Conservation (phyloP, 202 grass and related monocot genomes). For the Zoysia matrella region DNA sequence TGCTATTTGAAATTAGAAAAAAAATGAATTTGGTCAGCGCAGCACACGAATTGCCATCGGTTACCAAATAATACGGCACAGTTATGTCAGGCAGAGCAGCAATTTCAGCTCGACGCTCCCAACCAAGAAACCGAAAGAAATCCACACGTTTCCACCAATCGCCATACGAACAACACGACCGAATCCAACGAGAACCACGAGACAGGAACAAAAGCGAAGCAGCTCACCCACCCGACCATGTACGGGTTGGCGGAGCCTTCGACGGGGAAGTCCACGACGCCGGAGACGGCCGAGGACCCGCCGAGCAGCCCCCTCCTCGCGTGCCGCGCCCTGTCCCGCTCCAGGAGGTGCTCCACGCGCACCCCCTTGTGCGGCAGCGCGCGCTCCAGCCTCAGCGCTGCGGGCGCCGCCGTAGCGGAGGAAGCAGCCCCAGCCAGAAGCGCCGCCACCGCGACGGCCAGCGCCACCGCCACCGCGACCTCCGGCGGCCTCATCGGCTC, state of each 20-base stretch:
- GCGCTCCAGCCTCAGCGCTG: conserved; percentile 69
- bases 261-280: conserved; percentile 87
- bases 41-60: conserved; percentile 6
- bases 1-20: not conserved
- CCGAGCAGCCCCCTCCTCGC: conserved; percentile 54
- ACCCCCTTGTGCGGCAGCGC: conserved; percentile 67
- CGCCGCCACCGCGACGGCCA: not conserved
- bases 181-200: conserved; percentile 1
- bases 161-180: not conserved
- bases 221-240: conserved; percentile 86
- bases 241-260: conserved; percentile 86
- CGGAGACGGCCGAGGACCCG: conserved; percentile 40
- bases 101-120: not conserved
- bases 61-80: not conserved
- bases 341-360: conserved; percentile 60
- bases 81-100: conserved; percentile 1
- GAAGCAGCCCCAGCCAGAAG: not conserved
- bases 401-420: conserved; percentile 1
- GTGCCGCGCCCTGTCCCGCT: conserved; percentile 68
- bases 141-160: conserved; percentile 21
- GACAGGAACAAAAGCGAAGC: conserved; percentile 4
- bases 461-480: not conserved
- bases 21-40: not conserved
- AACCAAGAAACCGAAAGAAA: not conserved
- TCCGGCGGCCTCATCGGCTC: conserved; percentile 49